Evolutionary conservation across 495 filamentous ascomycete genomes (phyloP), one percentile per base, ranked within the genome.

Genomic region (Podospora conica): DNA sequence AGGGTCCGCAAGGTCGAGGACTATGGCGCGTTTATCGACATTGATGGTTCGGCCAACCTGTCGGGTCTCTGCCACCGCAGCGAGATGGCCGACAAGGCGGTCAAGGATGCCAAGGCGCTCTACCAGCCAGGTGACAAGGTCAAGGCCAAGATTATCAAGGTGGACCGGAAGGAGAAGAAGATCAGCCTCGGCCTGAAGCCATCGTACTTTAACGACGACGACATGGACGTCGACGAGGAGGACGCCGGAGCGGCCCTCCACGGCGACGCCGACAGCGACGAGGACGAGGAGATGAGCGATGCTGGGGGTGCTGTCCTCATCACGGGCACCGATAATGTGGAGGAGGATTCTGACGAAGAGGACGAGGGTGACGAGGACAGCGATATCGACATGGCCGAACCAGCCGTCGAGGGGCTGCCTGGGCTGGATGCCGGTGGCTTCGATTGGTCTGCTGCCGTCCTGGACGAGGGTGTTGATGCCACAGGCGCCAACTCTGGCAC

Each of bases 181-280:
- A 88, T 98, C 68, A 93, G 82, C 64, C 91, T 98, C 72, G 91
- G 94, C 0, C 77, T 98, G 25, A 98, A 98, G 77, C 91, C 94
- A 33, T 93, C 91, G 2, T 94, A 96, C 73, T 93, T 98, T 70
- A 82, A 88, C n/a, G 77, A 72, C 11, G 79, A 80, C 20, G 86
- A 84, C 5, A 87, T 86, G 60, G 82, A 83, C 20, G 82, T 83
- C 10, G 83, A 83, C 58, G 77, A 76, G 27, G 82, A 83, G 29
- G 78, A 84, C 57, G 80, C 80, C 20, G 82, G 81, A 28, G 78
- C 77, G 33, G 75, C 78, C 48, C 68, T 81, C 15, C 70, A 77
- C 29, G 67, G 68, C 53, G 81, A 81, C 3, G 76, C 69, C 5
- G 80, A 76, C 23, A 78, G 80, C 20, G 82, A 84, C 1, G 73